These are phyloP conservation scores for Nyssa sinensis DNA, from an alignment of 148 eudicot genomes.

Conservation along the genomic window DNA sequence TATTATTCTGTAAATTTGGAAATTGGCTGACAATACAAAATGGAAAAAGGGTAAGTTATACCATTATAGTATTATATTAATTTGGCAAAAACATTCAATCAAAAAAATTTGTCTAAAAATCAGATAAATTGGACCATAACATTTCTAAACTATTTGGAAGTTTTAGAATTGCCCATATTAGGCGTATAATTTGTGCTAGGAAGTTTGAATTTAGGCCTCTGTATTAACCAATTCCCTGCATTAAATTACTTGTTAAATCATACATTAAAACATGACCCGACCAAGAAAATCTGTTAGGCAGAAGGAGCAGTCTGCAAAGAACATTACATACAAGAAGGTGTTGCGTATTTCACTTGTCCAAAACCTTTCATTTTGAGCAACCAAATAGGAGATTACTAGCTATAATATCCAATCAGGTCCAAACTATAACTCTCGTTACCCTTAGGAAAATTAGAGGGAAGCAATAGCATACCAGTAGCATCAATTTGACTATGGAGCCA, in stretches of 20 bases:
- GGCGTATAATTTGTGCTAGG: not conserved
- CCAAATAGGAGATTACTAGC: not conserved
- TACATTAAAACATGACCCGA: not conserved
- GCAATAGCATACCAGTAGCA: slow-evolving; percentile 41
- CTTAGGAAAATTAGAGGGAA: slow-evolving; percentile 1
- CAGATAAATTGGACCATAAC: not conserved
- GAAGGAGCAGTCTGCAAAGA: not conserved
- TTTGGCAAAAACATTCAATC: not conserved
- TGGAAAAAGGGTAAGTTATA: not conserved
- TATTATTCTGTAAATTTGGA: not conserved
- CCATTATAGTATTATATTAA: not conserved
- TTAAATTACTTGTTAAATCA: not conserved
- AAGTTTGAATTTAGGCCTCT: not conserved
- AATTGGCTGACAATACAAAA: not conserved
- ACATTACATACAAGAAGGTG: not conserved
- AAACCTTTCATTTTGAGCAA: no score
- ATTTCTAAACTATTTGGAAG: not conserved
- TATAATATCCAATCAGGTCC: slow-evolving; percentile 7
- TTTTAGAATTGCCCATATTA: not conserved
- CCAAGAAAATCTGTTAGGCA: not conserved
- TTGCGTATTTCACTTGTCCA: no score
- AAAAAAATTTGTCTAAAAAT: not conserved
- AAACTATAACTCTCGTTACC: not conserved
- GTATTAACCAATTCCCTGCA: not conserved
- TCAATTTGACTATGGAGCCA: slow-evolving; percentile 61